Evolutionary conservation across 1,284 basidiomycete species (phyloP), one percentile per base, ranked within the genome.

Genomic region (Trichosporon inkin): DNA sequence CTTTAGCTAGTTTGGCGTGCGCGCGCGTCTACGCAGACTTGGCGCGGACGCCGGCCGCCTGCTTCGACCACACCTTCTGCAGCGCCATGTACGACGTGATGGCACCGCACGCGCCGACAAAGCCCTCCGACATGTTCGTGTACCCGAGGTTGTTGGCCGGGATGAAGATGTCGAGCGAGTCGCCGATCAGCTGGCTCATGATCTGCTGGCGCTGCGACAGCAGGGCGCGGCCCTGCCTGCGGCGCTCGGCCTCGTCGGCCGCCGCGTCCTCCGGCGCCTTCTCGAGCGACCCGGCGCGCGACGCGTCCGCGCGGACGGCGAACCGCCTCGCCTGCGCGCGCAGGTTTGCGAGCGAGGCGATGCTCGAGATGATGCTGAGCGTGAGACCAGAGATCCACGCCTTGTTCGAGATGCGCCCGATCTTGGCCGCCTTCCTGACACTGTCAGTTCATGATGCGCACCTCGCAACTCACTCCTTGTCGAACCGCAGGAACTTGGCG

Each of bases 371-470:
- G 47, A 93, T 82, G 70, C 88, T 91, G 70, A 90, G 85, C 34
- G 87, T 64, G 66, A 97, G 92, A 2, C 94, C 96, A 10, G 86
- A 82, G 44, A 97, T 81, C 95, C 95, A 99, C 79, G 93, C 89
- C 56, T 88, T 85, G 74, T 89, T 89, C 5, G 92, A 87, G 37
- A 85, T 82, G 75, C 86, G 88, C 64, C 84, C 80, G 56, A 93
- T 81, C 67, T 81, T 84, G 61, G 85, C 82, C 14, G 85, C 82
- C 34, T 86, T 88, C 55, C 86, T 85, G 37, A 86, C 53, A 82
- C 11, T 34, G 53, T 55, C 14, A 58, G 56, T 24, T 24, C 2
- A 16, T 11, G 19, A 1, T 17, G 19, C 41, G 6, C 17, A 5
- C 7, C 36, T 7, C 36, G 20, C 0, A 10, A 71, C 76, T 62